These are phyloP conservation scores for Starmerella sp. DNA, from an alignment of 805 yeast genomes.

Conservation along the genomic window DNA sequence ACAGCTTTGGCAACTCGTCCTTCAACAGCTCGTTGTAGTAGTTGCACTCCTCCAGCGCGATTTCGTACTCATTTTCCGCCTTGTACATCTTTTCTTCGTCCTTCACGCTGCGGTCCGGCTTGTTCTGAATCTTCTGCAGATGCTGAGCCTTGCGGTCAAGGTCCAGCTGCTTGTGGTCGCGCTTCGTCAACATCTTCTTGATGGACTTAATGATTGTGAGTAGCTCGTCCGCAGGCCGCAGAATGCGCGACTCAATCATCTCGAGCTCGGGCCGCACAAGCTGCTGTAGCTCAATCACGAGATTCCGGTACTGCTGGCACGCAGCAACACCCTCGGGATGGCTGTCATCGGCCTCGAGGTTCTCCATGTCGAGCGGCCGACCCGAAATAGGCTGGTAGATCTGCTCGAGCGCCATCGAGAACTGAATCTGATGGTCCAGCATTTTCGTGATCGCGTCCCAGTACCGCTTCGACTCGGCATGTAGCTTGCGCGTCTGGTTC, in stretches of 20 bases:
- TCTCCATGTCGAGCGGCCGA: slow-evolving; percentile 76
- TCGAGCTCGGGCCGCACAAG: slow-evolving; percentile 86
- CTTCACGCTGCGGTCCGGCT: slow-evolving; percentile 72
- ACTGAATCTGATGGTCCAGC: slow-evolving; percentile 87
- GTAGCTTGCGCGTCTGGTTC: slow-evolving; percentile 73
- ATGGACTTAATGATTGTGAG: slow-evolving; percentile 69
- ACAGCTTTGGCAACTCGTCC: slow-evolving; percentile 76
- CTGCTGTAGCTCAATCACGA: slow-evolving; percentile 75
- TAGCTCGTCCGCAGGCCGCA: slow-evolving; percentile 84
- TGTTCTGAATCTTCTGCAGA: slow-evolving; percentile 61
- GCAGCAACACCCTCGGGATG: slow-evolving; percentile 96
- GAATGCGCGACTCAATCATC: slow-evolving; percentile 78
- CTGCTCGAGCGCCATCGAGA: slow-evolving; percentile 90
- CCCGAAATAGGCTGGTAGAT: slow-evolving; percentile 95
- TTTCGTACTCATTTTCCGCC: slow-evolving; percentile 77
- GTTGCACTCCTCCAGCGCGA: slow-evolving; percentile 91
- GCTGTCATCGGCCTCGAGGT: slow-evolving; percentile 55
- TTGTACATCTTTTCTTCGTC: slow-evolving; percentile 85
- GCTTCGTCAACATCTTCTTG: slow-evolving; percentile 87
- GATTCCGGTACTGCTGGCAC: slow-evolving; percentile 77
- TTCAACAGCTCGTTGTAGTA: slow-evolving; percentile 93
- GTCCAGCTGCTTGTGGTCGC: slow-evolving; percentile 91
- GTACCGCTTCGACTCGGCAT: slow-evolving; percentile 83
- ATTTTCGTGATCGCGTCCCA: slow-evolving; percentile 86
- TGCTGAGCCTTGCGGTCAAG: slow-evolving; percentile 72